phyloP scores from a whole-genome alignment of 2,329 filamentous ascomycete species.

The Diaporthe amygdali region DNA sequence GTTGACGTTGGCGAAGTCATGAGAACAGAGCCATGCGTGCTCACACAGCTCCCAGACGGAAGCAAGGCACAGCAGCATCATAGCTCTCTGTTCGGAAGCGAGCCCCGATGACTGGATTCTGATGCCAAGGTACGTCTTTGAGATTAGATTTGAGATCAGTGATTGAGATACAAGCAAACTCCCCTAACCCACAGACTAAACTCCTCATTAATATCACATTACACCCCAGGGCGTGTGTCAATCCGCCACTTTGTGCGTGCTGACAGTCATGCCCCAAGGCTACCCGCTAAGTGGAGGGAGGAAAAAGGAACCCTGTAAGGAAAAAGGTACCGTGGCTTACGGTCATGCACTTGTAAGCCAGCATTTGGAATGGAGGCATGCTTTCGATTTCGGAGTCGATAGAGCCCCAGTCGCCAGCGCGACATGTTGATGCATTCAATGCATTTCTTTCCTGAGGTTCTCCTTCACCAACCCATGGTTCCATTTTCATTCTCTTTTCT shows the following conservation, averaged over 20 bases:
- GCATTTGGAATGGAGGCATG: neutral
- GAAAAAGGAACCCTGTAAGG: neutral
- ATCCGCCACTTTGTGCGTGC: neutral
- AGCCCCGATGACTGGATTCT: neutral
- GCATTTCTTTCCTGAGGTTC: neutral
- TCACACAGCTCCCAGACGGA: too few species aligned
- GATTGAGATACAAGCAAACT: neutral
- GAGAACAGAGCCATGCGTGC: neutral
- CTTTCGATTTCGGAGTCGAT: neutral
- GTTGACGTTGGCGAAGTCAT: neutral
- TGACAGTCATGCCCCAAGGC: neutral
- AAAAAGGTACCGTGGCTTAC: constrained; percentile 4
- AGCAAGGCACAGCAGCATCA: neutral
- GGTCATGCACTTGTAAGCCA: neutral
- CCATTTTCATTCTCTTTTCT: neutral
- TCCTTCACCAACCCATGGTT: too few species aligned
- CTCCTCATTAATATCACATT: neutral
- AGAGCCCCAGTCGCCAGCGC: neutral
- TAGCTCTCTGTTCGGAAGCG: too few species aligned
- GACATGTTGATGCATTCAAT: neutral
- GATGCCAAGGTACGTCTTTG: neutral
- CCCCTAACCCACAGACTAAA: neutral
- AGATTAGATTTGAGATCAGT: neutral
- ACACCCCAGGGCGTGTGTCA: neutral
- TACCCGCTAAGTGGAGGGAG: neutral